Percentiles rank a stretch among this genome's conserved stretches.
Conservation (phyloP, 352 stramenopile species). For the Pythium monospermum region DNA sequence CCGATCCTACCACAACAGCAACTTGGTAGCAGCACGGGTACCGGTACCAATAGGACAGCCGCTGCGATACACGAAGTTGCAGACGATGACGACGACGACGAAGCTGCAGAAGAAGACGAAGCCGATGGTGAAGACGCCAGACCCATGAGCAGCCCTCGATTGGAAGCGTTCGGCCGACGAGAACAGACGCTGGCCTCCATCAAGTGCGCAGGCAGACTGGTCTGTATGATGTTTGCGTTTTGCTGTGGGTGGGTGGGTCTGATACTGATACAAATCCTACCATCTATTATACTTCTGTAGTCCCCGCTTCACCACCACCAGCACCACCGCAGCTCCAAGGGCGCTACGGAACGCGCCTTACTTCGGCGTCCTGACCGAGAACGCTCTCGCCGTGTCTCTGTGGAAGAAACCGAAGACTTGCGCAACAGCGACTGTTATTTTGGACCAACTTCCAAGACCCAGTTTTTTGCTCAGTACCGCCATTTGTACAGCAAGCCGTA, state of each 20-base stretch:
- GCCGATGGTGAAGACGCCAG: too few relatives aligned
- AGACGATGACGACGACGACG: slow-evolving; percentile 1
- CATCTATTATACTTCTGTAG: neutral
- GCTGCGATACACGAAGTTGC: slow-evolving; percentile 1
- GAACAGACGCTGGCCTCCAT: slow-evolving; percentile 4
- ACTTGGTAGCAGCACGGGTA: too few relatives aligned
- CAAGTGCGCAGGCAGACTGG: slow-evolving; percentile 10
- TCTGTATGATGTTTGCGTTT: neutral
- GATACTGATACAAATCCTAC: neutral
- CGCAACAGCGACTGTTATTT: slow-evolving; percentile 56
- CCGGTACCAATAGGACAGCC: too few relatives aligned
- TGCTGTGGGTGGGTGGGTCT: neutral
- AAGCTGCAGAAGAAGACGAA: too few relatives aligned
- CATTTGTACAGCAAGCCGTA: slow-evolving; percentile 61
- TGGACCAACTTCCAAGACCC: slow-evolving; percentile 38
- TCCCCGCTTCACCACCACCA: slow-evolving; percentile 5
- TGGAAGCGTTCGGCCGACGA: slow-evolving; percentile 1
- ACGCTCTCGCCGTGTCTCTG: slow-evolving; percentile 22
- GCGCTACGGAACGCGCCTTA: too few relatives aligned
- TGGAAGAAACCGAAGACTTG: slow-evolving; percentile 38
- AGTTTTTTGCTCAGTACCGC: slow-evolving; percentile 63
- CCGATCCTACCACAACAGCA: too few relatives aligned
- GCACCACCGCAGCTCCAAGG: too few relatives aligned
- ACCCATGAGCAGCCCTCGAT: slow-evolving; percentile 1
- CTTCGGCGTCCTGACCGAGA: slow-evolving; percentile 10